Evolutionary conservation across 495 filamentous ascomycete species (phyloP), one percentile per base, ranked within the genome.

Genomic region (Daldinia grandis): DNA sequence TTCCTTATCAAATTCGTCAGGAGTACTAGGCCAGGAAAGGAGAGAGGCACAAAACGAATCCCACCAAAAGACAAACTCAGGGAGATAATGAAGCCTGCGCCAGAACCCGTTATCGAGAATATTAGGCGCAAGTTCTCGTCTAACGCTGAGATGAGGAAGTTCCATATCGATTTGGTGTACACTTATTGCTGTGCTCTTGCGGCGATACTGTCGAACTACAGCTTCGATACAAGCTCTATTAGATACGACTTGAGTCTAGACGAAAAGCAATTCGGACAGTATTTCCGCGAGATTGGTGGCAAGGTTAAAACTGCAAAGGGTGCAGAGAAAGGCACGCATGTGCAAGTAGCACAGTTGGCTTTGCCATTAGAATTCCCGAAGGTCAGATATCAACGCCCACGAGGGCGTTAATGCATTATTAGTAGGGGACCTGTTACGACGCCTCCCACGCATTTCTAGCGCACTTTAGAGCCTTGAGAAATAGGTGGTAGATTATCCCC

Each of bases 211-310:
- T 93, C 96, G 71, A 87, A 91, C 67, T 93, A 90, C 68, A 88
- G 89, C 47, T 91, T 93, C 25, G 92, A 97, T 77, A 89, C 89
- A 10, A 84, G 84, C 24, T 87, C 93, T 74, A 79, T 98, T 66
- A 87, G 88, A 63, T 88, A 92, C 51, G 95, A 99, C 76, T 81
- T 99, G 49, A 85, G 86, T 64, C 72, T 98, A 31, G 92, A 95
- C 67, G 85, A 87, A 58, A 87, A 84, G 71, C 83, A 87, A 74
- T 81, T 92, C 53, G 77, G 65, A 17, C 81, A 87, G 67, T 94
- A 94, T 74, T 97, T 94, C 84, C 78, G 82, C 33, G 94, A 97
- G 76, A 85, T 99, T 72, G 95, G 95, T 2, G 95, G 92, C 30
- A 84, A 81, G 65, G 78, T 90, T 15, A 81, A 67, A 67, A 78